A percentile compares a stretch with the other conserved stretches of the same genome.
phyloP scores from a whole-genome alignment of 2,329 filamentous ascomycete genomes.

The Xylaria sp. region DNA sequence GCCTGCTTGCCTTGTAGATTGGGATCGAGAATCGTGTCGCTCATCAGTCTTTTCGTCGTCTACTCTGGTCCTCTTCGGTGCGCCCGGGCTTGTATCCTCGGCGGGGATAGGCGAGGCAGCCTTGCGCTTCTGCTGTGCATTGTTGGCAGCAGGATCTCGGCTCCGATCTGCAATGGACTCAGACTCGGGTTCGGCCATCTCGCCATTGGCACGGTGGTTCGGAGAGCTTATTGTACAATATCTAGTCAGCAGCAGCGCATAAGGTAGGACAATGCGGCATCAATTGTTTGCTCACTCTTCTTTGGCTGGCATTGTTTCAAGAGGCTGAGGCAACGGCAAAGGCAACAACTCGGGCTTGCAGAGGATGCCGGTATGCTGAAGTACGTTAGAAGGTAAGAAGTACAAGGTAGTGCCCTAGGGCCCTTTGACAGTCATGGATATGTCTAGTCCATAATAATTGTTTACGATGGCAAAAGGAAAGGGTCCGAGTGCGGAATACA shows the following conservation, averaged over 20 bases:
- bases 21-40: constrained; percentile 31
- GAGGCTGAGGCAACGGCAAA: constrained; percentile 3
- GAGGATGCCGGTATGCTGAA: constrained; percentile 31
- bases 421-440: constrained; percentile 3
- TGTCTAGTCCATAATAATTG: constrained; percentile 25
- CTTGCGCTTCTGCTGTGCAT: constrained; percentile 49
- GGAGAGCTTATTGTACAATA: constrained; percentile 33
- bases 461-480: constrained; percentile 9
- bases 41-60: constrained; percentile 37
- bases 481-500: not conserved
- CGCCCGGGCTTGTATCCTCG: constrained; percentile 40
- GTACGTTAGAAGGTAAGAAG: constrained; percentile 31
- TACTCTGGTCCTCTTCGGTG: constrained; percentile 45
- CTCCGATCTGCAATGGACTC: constrained; percentile 28
- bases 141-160: constrained; percentile 20
- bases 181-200: constrained; percentile 32
- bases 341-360: constrained; percentile 6
- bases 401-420: constrained; percentile 12
- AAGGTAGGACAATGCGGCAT: constrained; percentile 6
- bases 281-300: constrained; percentile 39
- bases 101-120: constrained; percentile 42
- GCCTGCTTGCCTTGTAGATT: constrained; percentile 34
- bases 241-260: constrained; percentile 24
- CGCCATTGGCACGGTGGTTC: constrained; percentile 35
- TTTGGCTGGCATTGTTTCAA: constrained; percentile 39